Evolutionary conservation across 441 rosid species (phyloP).

Genomic region (Codiaeum variegatum): DNA sequence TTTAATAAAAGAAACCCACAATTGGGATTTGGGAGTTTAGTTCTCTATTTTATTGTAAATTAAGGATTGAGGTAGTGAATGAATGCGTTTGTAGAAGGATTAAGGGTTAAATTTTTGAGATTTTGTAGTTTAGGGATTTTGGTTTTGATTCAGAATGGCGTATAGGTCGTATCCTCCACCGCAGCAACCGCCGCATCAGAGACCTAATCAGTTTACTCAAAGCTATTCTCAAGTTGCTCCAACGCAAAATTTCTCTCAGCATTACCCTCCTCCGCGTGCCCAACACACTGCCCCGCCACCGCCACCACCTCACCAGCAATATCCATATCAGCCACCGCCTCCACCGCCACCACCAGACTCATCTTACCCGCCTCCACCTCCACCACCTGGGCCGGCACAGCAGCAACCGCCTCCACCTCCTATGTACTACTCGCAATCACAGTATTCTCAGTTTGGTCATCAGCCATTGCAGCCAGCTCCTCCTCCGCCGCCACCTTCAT

Average conservation of each 20-base stretch:
- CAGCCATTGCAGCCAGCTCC: conserved; percentile 44
- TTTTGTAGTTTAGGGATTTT: background rate
- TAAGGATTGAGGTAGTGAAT: background rate
- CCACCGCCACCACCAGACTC: conserved; percentile 52
- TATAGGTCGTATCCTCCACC: conserved; percentile 56
- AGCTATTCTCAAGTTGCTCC: conserved; percentile 29
- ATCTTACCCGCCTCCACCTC: conserved; percentile 61
- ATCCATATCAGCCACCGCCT: conserved; percentile 54
- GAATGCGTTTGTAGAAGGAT: background rate
- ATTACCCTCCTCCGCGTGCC: conserved; percentile 38
- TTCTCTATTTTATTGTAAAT: background rate
- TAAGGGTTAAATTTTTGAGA: background rate
- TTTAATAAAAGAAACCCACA: conserved; percentile 2
- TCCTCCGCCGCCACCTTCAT: conserved; percentile 58
- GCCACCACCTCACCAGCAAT: conserved; percentile 63
- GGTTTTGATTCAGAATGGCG: conserved; percentile 39
- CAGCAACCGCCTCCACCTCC: conserved; percentile 39
- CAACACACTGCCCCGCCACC: conserved; percentile 52
- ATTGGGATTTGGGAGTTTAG: conserved; percentile 4
- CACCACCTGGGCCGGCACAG: conserved; percentile 48
- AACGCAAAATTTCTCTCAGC: conserved; percentile 35
- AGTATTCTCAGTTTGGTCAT: conserved; percentile 41
- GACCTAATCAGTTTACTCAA: conserved; percentile 37
- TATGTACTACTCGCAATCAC: conserved; percentile 48
- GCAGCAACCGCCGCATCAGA: conserved; percentile 34